Evolutionary conservation across 2,329 filamentous ascomycete species (phyloP), one percentile per base, ranked within the genome.

Genomic region (Penicillium fuscoglaucum): DNA sequence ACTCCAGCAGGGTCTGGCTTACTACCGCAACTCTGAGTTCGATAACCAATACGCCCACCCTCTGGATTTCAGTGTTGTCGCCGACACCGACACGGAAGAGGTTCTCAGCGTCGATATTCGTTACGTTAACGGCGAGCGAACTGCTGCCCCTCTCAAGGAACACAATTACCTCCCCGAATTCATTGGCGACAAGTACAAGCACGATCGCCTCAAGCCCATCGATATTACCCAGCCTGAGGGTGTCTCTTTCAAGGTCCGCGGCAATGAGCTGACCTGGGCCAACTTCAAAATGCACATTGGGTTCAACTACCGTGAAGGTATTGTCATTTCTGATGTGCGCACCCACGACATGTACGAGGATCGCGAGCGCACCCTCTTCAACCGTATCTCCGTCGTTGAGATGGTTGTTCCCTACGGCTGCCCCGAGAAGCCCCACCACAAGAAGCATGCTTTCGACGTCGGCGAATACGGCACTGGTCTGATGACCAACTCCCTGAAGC

Each of bases 261-360:
- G 68, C 17, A 70, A 70, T n/a, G 68, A 70, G 57, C 53, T 71
- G 15, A 62, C 62, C 12, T 71, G 68, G 68, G 68, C 68, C 47
- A 68, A 67, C 47, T 66, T 56, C 57, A 70, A 69, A 48, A 75
- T 76, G 73, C 74, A 76, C 52, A 65, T 82, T 35, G 78, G 79
- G 29, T 82, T 81, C 73, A 81, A 81, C 68, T 76, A 77, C 60
- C 74, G 79, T 10, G 79, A 85, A 66, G 83, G 83, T 45, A 83
- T 84, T 72, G 82, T 85, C 7, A 70, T 86, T 17, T 83, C 83
- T 57, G 78, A 85, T 28, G 61, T 71, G 6, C 66, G 68, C 39
- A 56, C 66, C 7, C 64, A 70, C 47, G 69, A 71, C 50, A 63
- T 63, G 55, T 67, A 70, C 47, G 63, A 69, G 56, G 62, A 69